Conservation (phyloP, 2,329 filamentous ascomycete species). For the Allantophomopsis lycopodina region DNA sequence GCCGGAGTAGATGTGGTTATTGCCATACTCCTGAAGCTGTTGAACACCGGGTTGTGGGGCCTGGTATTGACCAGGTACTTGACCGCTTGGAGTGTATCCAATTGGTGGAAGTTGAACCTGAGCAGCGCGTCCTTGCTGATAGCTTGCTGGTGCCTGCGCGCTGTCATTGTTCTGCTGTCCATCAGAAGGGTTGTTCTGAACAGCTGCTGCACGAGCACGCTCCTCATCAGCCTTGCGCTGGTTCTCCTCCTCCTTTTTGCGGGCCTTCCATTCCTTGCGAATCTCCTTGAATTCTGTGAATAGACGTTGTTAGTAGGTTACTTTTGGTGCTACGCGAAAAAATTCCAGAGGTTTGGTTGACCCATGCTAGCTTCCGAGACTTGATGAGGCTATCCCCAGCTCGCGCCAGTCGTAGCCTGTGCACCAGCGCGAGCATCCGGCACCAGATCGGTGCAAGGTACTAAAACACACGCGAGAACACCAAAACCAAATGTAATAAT, state of each 20-base stretch:
- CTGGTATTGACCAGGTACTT: slow-evolving; percentile 48
- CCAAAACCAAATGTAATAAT: background rate
- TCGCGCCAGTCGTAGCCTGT: slow-evolving; percentile 32
- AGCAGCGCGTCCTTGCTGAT: slow-evolving; percentile 36
- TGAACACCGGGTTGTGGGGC: slow-evolving; percentile 42
- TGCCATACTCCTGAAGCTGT: slow-evolving; percentile 41
- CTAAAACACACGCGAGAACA: background rate
- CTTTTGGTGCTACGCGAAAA: slow-evolving; percentile 11
- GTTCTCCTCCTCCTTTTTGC: slow-evolving; percentile 97
- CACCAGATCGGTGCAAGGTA: too few species aligned
- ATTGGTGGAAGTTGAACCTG: slow-evolving; percentile 60
- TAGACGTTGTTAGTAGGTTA: background rate
- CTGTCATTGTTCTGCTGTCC: slow-evolving; percentile 38
- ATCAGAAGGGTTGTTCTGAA: slow-evolving; percentile 32
- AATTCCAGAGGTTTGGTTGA: slow-evolving; percentile 17
- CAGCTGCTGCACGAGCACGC: slow-evolving; percentile 50
- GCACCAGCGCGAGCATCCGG: slow-evolving; percentile 23
- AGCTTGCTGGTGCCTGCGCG: slow-evolving; percentile 30
- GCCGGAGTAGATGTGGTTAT: slow-evolving; percentile 38
- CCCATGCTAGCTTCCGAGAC: slow-evolving; percentile 26
- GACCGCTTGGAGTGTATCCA: slow-evolving; percentile 49
- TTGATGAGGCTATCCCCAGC: slow-evolving; percentile 22
- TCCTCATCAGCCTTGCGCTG: slow-evolving; percentile 85
- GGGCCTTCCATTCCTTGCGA: slow-evolving; percentile 96
- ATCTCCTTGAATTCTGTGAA: slow-evolving; percentile 92